Evolutionary conservation across 306 rosid species (phyloP).

Genomic region (Geum urbanum): DNA sequence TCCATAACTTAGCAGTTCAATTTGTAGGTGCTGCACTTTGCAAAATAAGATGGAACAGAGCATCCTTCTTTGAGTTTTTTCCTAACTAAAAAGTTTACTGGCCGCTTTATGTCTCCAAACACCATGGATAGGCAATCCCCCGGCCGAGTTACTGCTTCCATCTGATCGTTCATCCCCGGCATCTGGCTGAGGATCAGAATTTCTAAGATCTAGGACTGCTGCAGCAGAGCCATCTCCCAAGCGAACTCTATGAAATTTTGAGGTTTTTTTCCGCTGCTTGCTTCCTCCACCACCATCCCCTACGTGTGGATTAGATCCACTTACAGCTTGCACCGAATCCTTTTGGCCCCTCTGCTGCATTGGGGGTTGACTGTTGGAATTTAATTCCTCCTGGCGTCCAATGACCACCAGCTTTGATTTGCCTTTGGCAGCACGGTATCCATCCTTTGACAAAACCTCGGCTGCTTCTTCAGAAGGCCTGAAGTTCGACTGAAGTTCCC

Average conservation of each 20-base stretch:
- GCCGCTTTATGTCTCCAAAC: conserved; percentile 82
- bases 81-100: conserved; percentile 43
- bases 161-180: conserved; percentile 25
- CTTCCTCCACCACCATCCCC: conserved; percentile 61
- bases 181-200: conserved; percentile 35
- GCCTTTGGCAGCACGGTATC: conserved; percentile 60
- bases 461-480: conserved; percentile 53
- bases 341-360: conserved; percentile 34
- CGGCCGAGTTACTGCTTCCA: conserved; percentile 32
- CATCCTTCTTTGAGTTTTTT: background rate
- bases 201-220: conserved; percentile 41
- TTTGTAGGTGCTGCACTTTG: background rate
- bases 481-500: conserved; percentile 60
- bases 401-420: conserved; percentile 34
- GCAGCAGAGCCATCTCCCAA: conserved; percentile 70
- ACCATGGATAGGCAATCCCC: conserved; percentile 70
- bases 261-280: conserved; percentile 75
- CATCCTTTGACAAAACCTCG: conserved; percentile 70
- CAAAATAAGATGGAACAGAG: background rate
- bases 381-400: conserved; percentile 36
- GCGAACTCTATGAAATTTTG: conserved; percentile 69
- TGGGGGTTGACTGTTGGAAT: conserved; percentile 34
- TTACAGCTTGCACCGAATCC: conserved; percentile 34
- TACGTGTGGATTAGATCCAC: conserved; percentile 38
- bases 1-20: background rate